These are phyloP conservation scores for Microcyclospora pomicola DNA, from an alignment of 2,329 filamentous ascomycete species.

Conservation along the genomic window DNA sequence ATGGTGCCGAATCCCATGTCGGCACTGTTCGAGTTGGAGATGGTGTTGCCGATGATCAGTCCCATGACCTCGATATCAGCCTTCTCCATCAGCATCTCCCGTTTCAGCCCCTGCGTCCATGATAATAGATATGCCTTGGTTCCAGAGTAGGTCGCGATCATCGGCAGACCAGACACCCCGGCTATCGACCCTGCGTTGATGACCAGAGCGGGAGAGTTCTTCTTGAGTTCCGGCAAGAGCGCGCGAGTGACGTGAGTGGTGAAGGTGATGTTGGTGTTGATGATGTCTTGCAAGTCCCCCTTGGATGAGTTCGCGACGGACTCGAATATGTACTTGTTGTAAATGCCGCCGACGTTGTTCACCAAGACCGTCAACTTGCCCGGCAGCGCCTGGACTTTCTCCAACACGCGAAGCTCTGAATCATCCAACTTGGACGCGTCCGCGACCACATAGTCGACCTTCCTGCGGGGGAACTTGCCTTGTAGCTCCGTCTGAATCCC, in stretches of 20 bases:
- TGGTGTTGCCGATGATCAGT: slow-evolving; percentile 8
- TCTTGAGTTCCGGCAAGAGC: slow-evolving; percentile 32
- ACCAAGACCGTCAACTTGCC: slow-evolving; percentile 39
- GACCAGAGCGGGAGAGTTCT: slow-evolving; percentile 32
- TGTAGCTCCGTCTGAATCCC: slow-evolving; percentile 28
- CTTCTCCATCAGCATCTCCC: slow-evolving; percentile 28
- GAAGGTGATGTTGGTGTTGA: slow-evolving; percentile 39
- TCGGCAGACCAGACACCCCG: slow-evolving; percentile 32
- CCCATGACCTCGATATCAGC: slow-evolving; percentile 24
- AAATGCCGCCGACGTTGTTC: slow-evolving; percentile 42
- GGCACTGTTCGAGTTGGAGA: slow-evolving; percentile 3
- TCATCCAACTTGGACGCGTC: slow-evolving; percentile 25
- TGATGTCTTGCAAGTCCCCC: slow-evolving; percentile 26
- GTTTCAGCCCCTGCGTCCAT: slow-evolving; percentile 27
- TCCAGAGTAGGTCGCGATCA: slow-evolving; percentile 32
- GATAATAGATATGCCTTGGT: slow-evolving; percentile 34
- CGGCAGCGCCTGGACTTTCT: slow-evolving; percentile 13
- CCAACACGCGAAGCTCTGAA: slow-evolving; percentile 4
- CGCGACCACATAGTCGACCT: slow-evolving; percentile 30
- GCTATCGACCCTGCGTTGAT: slow-evolving; percentile 38
- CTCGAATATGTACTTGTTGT: slow-evolving; percentile 21
- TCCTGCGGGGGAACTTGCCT: slow-evolving; percentile 25
- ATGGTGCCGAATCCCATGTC: slow-evolving; percentile 7
- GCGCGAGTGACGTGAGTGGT: slow-evolving; percentile 34
- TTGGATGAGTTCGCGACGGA: slow-evolving; percentile 10